Base-by-base conservation (phyloP, 2,329 filamentous ascomycete species). In the Botryotinia narcissicola region DNA sequence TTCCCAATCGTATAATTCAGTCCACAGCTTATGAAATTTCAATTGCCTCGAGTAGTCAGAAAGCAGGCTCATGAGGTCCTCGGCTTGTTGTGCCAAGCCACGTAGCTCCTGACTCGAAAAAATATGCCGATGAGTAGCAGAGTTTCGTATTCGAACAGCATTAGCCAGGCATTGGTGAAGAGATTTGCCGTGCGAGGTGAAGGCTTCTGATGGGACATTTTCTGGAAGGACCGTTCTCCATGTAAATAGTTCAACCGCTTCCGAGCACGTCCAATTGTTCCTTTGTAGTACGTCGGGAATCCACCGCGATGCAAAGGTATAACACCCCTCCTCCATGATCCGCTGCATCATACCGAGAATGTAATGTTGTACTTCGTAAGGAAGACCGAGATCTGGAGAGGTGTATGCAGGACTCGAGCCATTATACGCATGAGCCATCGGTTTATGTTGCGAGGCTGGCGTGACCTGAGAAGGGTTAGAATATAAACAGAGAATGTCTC, bases 311-410 rank as follows among this genome's bases (percentile, higher is more conserved):
- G 79, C 79, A 72, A 80, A 79, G n/a, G 78, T 78, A 48, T 75
- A 81, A 59, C 79, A 81, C 9, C 75, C 78, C 68, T 81, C 78
- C 70, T 81, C 80, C 25, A 80, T 62, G 12, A 81, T 79, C 70
- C 77, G 69, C 72, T 80, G 75, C 12, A 80, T 80, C 74, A 79
- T 78, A 6, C 74, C 75, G 22, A 81, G 77, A 29, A 81, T 79
- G 67, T 76, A 80, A 72, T 81, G 79, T 73, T 81, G 80, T 29
- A 81, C 80, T 76, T 81, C 79, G 57, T 81, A 81, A n/a, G 80
- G 80, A 32, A 81, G 77, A 35, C 76, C 78, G 12, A 79, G 76
- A 48, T 80, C 78, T 32, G 71, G 70, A 32, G 67, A 64, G 29
- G 48, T 25, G 35, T 32, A 57, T 57, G 48, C 66, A 42, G 48